A percentile compares a stretch with the other conserved stretches of the same genome.
Conservation (phyloP, 2,329 filamentous ascomycete genomes). For the Aureobasidium musti region DNA sequence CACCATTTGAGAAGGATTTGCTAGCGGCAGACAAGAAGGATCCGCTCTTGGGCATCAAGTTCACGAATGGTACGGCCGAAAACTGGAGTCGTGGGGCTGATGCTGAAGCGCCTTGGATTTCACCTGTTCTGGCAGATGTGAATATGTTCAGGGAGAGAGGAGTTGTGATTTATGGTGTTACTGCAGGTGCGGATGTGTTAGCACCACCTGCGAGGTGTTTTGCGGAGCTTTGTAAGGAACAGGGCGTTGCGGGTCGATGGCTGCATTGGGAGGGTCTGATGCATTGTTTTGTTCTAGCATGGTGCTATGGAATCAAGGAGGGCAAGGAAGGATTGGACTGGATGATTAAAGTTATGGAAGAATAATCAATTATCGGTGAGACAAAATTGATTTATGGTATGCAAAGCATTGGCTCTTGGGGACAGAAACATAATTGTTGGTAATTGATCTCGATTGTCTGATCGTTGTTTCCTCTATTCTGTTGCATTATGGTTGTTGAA, state of each 20-base stretch:
- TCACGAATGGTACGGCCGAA: constrained; percentile 48
- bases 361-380: not conserved
- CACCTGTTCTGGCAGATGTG: constrained; percentile 51
- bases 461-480: not conserved
- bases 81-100: constrained; percentile 49
- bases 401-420: too few relatives aligned
- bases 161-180: constrained; percentile 56
- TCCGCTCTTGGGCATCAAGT: constrained; percentile 49
- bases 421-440: not conserved
- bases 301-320: constrained; percentile 52
- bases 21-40: constrained; percentile 46
- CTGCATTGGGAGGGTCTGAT: constrained; percentile 62
- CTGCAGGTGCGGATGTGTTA: constrained; percentile 57
- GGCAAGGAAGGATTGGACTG: constrained; percentile 51
- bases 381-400: too few relatives aligned
- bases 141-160: constrained; percentile 43
- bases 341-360: constrained; percentile 45
- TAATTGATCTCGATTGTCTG: not conserved
- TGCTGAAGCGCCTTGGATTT: constrained; percentile 50
- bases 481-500: not conserved
- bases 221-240: constrained; percentile 48
- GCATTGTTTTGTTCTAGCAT: constrained; percentile 60
- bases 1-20: constrained; percentile 40
- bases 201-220: constrained; percentile 56
- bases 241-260: constrained; percentile 56